Base-by-base conservation (phyloP, 305 asterid genomes). In the Andrographis paniculata region DNA sequence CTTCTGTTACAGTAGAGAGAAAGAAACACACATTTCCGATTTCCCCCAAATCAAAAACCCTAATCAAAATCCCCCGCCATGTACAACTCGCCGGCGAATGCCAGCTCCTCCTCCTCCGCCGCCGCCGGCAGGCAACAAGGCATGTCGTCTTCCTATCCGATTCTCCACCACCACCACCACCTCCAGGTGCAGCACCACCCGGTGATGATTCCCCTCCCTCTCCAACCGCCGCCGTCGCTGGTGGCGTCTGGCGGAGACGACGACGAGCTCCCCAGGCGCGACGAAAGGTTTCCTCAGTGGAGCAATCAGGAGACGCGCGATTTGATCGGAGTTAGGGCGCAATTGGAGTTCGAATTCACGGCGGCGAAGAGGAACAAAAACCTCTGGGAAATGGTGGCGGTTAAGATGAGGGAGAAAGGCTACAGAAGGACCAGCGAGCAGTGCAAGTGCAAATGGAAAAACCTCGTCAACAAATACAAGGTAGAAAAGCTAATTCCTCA, bases 361-460 rank as follows among this genome's bases (percentile, higher is more conserved):
- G 50, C 52, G 5, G 53, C 77, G 0, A 66, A 73, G 52, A 64
- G 71, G 63, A 57, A 51, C 24, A 64, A 59, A 53, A 49, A 58
- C 33, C 45, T 76, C 76, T 87, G 97, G 95, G 92, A 80, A 60
- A 43, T 69, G 60, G 81, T 78, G 51, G 70, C 77, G 2, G 52
- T 36, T 8, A 68, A 68, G 23, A 74, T 87, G 78, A 76, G 71
- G 60, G 82, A 71, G 2, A 71, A 64, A 59, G 97, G 95, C 0
- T 78, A 80, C 47, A 52, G 49, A 52, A 77, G 96, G 56, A 84
- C 73, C 46, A 45, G 68, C 48, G 80, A 80, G 54, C 96, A 84
- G 65, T 87, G 93, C 69, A 78, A 70, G 58, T 56, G 71, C 76
- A 87, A 87, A 73, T 87, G 94, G 96, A 72, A 76, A 21, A 68